Conservation (phyloP, 2,329 filamentous ascomycete species). For the Neopestalotiopsis rosae region DNA sequence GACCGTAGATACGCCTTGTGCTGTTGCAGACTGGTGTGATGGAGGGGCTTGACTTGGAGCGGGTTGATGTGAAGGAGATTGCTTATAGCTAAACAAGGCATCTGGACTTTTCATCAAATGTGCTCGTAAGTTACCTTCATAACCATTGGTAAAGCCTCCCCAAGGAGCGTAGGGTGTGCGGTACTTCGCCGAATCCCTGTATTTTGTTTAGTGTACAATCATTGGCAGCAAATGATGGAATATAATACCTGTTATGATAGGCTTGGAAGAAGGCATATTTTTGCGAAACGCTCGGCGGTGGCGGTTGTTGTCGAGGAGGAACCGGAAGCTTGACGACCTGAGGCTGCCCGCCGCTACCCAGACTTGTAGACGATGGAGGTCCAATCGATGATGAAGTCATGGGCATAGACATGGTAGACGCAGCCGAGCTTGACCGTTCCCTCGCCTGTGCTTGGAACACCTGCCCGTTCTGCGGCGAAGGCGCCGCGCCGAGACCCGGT, state of each 20-base stretch:
- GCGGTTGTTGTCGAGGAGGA: constrained; percentile 21
- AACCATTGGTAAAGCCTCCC: constrained; percentile 66
- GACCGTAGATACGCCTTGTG: neutral
- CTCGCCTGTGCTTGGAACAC: constrained; percentile 40
- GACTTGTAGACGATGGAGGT: constrained; percentile 39
- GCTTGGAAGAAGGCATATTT: constrained; percentile 65
- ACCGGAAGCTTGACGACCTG: constrained; percentile 28
- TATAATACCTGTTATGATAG: constrained; percentile 60
- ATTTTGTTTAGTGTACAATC: constrained; percentile 23
- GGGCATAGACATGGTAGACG: constrained; percentile 38
- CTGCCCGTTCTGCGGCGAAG: constrained; percentile 39
- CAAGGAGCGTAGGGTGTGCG: constrained; percentile 63
- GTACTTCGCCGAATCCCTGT: constrained; percentile 60
- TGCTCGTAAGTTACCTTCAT: constrained; percentile 57
- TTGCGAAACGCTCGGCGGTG: constrained; percentile 48
- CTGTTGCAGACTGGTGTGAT: constrained; percentile 21
- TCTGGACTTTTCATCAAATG: constrained; percentile 50
- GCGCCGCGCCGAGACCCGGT: constrained; percentile 36
- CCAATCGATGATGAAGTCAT: constrained; percentile 43
- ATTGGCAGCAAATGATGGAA: constrained; percentile 13
- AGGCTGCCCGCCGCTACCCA: constrained; percentile 32
- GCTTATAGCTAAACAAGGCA: constrained; percentile 35
- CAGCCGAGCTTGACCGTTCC: constrained; percentile 36
- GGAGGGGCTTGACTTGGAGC: constrained; percentile 10
- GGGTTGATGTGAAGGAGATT: neutral